Evolutionary conservation across 1,284 basidiomycete genomes (phyloP).

Genomic region (Sphagnurus paluster): DNA sequence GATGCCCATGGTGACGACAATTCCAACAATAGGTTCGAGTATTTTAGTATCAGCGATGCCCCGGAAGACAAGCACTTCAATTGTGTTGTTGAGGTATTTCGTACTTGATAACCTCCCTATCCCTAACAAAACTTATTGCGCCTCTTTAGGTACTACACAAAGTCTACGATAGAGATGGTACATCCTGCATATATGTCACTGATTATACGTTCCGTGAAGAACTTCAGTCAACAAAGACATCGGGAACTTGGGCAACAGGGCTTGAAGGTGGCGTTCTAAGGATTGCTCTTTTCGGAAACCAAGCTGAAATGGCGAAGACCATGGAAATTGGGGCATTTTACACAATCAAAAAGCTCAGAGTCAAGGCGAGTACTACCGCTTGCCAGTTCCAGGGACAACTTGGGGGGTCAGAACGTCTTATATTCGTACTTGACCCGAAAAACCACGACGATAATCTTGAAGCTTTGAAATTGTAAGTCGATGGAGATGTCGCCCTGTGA

Average conservation of each 20-base stretch:
- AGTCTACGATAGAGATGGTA: constrained; percentile 30
- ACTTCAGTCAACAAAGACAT: constrained; percentile 32
- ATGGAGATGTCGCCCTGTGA: not conserved
- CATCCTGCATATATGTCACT: constrained; percentile 54
- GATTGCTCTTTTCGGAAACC: constrained; percentile 50
- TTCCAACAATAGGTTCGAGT: constrained; percentile 38
- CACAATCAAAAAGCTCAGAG: constrained; percentile 50
- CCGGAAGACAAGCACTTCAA: constrained; percentile 45
- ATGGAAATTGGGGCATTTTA: constrained; percentile 46
- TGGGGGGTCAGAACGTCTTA: constrained; percentile 55
- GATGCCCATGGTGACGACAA: constrained; percentile 26
- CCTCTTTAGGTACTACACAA: constrained; percentile 47
- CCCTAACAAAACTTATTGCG: not conserved
- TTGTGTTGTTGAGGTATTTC: constrained; percentile 63
- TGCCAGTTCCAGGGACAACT: constrained; percentile 45
- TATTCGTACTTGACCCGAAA: constrained; percentile 45
- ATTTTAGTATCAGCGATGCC: constrained; percentile 47
- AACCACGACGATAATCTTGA: constrained; percentile 27
- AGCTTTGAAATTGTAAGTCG: constrained; percentile 24
- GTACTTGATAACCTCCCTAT: no score
- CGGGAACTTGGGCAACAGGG: constrained; percentile 36
- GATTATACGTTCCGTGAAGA: constrained; percentile 61
- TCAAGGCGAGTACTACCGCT: constrained; percentile 37
- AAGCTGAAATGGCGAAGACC: constrained; percentile 41
- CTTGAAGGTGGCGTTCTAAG: constrained; percentile 54